These are phyloP conservation scores for Phytophthora pini DNA, from an alignment of 352 stramenopile species.

Conservation along the genomic window DNA sequence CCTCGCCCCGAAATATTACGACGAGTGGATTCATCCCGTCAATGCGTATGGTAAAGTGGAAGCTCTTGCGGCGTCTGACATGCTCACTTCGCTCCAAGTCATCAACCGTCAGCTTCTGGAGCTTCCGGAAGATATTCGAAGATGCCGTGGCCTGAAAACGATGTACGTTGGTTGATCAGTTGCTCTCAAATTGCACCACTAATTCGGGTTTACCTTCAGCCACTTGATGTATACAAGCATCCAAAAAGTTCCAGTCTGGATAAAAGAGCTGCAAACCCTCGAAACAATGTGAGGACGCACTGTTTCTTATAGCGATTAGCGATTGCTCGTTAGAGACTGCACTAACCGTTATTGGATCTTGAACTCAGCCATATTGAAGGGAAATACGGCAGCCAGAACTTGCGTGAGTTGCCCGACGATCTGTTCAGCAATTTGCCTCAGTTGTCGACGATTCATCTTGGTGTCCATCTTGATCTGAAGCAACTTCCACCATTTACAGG, in stretches of 20 bases:
- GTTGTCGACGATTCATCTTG: conserved; percentile 16
- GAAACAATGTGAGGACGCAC: conserved; percentile 13
- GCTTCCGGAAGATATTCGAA: conserved; percentile 31
- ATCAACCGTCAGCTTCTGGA: conserved; percentile 37
- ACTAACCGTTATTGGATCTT: background rate
- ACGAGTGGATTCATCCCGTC: conserved; percentile 9
- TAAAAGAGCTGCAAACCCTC: conserved; percentile 9
- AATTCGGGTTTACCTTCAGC: background rate
- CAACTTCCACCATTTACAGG: conserved; percentile 14
- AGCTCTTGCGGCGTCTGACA: conserved; percentile 22
- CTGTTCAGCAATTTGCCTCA: conserved; percentile 21
- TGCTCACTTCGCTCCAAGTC: conserved; percentile 42
- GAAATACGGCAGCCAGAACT: conserved; percentile 19
- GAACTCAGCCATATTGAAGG: conserved; percentile 22
- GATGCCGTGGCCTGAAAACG: conserved; percentile 16
- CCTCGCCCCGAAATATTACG: background rate
- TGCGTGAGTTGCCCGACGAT: conserved; percentile 5
- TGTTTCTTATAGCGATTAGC: background rate
- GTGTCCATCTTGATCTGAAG: conserved; percentile 10
- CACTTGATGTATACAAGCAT: conserved; percentile 20
- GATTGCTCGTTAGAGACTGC: no score
- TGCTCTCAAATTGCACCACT: background rate
- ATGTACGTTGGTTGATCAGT: conserved; percentile 7
- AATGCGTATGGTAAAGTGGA: conserved; percentile 25
- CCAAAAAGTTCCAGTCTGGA: conserved; percentile 4